phyloP scores from a whole-genome alignment of 768 basidiomycete species.

The Calvatia gigantea region DNA sequence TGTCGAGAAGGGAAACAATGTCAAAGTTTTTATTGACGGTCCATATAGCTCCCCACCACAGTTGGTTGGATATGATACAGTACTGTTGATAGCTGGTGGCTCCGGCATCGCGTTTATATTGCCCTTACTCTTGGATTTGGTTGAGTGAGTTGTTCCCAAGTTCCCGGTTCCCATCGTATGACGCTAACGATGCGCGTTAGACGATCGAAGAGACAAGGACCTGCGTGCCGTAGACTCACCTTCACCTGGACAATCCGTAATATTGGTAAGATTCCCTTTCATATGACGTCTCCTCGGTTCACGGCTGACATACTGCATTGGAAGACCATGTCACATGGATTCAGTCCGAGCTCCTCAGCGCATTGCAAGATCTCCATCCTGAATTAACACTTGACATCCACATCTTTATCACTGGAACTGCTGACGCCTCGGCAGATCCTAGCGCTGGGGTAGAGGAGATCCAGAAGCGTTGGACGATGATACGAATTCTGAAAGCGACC shows the following conservation, averaged over 20 bases:
- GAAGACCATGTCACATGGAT: slow-evolving; percentile 45
- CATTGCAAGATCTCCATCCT: slow-evolving; percentile 25
- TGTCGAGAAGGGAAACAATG: slow-evolving; percentile 17
- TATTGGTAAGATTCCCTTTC: slow-evolving; percentile 22
- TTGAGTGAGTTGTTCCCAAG: slow-evolving; percentile 28
- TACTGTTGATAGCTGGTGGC: slow-evolving; percentile 44
- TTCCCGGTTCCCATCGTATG: not conserved
- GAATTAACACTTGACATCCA: slow-evolving; percentile 33
- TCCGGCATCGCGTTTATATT: slow-evolving; percentile 48
- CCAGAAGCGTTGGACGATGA: slow-evolving; percentile 20
- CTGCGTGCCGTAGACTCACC: slow-evolving; percentile 27
- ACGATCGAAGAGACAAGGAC: slow-evolving; percentile 21
- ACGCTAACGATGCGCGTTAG: slow-evolving; percentile 15
- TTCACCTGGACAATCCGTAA: slow-evolving; percentile 47
- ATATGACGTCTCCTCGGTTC: not conserved
- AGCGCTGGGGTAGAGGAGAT: not conserved
- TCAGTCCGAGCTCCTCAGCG: slow-evolving; percentile 30
- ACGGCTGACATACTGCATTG: not conserved
- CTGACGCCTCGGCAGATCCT: not conserved
- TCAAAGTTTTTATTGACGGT: slow-evolving; percentile 50
- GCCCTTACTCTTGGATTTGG: slow-evolving; percentile 38
- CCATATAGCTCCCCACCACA: slow-evolving; percentile 39
- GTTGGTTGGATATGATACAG: slow-evolving; percentile 32
- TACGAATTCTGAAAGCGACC: slow-evolving; percentile 12
- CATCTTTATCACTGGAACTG: slow-evolving; percentile 35